Percentiles rank a stretch among this genome's conserved stretches.
Conservation (phyloP, 2,329 filamentous ascomycete genomes). For the Diaporthe sp. region DNA sequence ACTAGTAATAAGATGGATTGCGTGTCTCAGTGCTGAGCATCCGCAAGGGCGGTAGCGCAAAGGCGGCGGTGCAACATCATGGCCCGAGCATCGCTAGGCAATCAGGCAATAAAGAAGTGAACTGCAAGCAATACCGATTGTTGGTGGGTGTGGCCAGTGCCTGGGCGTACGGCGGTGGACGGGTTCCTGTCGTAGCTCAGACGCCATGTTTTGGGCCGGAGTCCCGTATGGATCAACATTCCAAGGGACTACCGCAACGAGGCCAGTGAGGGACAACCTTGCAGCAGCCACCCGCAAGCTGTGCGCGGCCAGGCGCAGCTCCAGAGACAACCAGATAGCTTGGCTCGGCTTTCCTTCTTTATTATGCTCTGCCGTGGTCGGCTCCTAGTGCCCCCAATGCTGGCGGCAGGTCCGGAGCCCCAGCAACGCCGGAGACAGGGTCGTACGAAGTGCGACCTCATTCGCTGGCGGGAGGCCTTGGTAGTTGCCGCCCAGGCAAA, state of each 20-base stretch:
- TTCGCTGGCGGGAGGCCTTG: constrained; percentile 8
- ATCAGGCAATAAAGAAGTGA: constrained; percentile 6
- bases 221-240: constrained; percentile 30
- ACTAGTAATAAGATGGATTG: constrained; percentile 17
- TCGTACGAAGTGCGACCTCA: constrained; percentile 1
- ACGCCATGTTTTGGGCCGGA: constrained; percentile 32
- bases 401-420: constrained; percentile 14
- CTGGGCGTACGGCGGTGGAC: not conserved
- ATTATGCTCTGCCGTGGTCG: constrained; percentile 7
- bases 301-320: constrained; percentile 22
- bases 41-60: constrained; percentile 27
- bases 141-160: not conserved
- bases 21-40: constrained; percentile 27
- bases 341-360: constrained; percentile 24
- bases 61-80: constrained; percentile 29
- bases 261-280: constrained; percentile 18
- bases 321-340: not conserved
- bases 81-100: constrained; percentile 24
- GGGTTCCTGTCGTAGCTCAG: constrained; percentile 35
- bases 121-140: not conserved
- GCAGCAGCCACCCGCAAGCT: constrained; percentile 25
- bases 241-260: constrained; percentile 15
- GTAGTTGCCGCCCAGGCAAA: not conserved
- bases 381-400: constrained; percentile 12
- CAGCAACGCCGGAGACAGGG: constrained; percentile 21